Base-by-base conservation (phyloP, 805 yeast species). In the Phaffomyces thermotolerans region DNA sequence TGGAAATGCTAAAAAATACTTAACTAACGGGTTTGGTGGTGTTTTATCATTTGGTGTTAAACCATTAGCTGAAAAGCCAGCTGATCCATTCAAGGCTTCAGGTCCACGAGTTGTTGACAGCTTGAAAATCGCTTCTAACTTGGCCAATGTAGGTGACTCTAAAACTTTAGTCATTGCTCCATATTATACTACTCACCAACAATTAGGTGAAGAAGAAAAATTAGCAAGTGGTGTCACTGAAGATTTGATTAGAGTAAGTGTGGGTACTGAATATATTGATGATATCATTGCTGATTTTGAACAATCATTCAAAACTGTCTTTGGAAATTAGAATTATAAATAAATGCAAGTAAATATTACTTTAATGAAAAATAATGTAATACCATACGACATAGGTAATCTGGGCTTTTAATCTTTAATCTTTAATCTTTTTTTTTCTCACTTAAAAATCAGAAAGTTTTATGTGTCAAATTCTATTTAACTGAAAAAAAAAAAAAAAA, bases 81-180 rank as follows among this genome's bases (percentile, higher is more conserved):
- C 63, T n/a, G 70, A 72, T 47, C 82, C 79, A 50, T 86, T 84
- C 70, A 62, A 78, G 55, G 84, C 80, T 52, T 78, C 90, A 34
- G 88, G 95, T 55, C 90, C 91, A 43, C 75, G 72, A 54, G 87
- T 89, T 48, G 96, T 87, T 48, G 96, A 90, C 65, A 69, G 68
- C 54, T 77, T 93, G 65, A 78, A 87, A 66, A 67, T 93, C 45
- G 95, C 95, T 44, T 83, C 95, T 29, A 86, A 89, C 70, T 78
- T 93, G 62, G 98, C 99, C 40, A 91, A 91, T 59, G 97, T 91
- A 46, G 99, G 99, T 62, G 99, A 91, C 60, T 81, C 91, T 40
- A 93, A 91, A 72, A 87, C 98, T 37, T 75, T 91, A 62, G 95
- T 91, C 46, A 91, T 91, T 65, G 90, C 96, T 43, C 99, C 99